Evolutionary conservation across 2,329 filamentous ascomycete species (phyloP), one percentile per base, ranked within the genome.

Genomic region (Ramularia endophylla): DNA sequence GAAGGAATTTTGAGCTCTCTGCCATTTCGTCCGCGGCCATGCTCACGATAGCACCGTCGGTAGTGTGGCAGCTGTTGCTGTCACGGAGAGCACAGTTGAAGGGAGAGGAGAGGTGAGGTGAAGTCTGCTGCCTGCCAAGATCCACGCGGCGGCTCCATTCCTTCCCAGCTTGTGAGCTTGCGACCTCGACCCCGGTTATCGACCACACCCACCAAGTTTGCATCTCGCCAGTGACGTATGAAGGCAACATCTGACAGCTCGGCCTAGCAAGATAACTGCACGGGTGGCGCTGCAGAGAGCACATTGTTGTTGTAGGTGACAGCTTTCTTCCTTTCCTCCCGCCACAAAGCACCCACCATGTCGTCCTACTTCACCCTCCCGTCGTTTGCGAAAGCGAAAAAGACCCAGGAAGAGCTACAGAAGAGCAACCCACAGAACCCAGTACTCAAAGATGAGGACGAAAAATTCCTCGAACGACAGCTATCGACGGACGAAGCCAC

Each of bases 371-470:
- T 62, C 46, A 60, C 57, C 9, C 47, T 59, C 0, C 54, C 59
- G 4, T 61, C 59, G 4, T 63, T 62, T 40, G 58, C 60, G 5
- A 50, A 57, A 13, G 60, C 61, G 16, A 62, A 59, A 48, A 58
- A 60, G 51, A 61, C 63, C 47, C 55, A 52, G 27, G 59, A 63
- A 37, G 56, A 58, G n/a, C 52, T 62, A 12, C 49, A 61, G 38
- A 60, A 59, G 43, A 59, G 49, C 7, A 62, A 62, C 30, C 60
- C 61, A 5, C 52, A 59, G n/a, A 54, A 62, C 53, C 56, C 70
- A 5, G 70, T 81, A 2, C 58, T 81, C n/a, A 77, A 73, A 13
- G 69, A 75, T n/a, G 77, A 79, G 53, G 78, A 81, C 47, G 74
- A 80, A 51, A 65, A 69, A 38, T 81, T 80, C 51, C 60, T 81